Evolutionary conservation across 139 green algal genomes (phyloP), one percentile per base, ranked within the genome.

Genomic region (Closterium sp.): DNA sequence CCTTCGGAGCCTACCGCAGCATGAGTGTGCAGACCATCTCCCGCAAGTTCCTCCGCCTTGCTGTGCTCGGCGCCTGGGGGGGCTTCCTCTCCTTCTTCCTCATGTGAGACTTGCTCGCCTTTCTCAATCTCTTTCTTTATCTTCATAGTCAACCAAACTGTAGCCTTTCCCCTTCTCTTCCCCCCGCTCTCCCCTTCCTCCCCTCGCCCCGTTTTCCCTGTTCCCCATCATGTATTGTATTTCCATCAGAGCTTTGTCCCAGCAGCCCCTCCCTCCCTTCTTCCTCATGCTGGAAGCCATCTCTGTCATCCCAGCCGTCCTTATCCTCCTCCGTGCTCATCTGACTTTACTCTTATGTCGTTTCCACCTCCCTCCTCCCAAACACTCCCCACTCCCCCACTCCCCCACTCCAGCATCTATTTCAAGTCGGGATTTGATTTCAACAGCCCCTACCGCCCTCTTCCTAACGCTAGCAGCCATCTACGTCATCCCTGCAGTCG

Each of bases 1-100:
- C 28, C 24, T 86, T 27, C 24, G 90, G 90, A 2, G 79, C 79
- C 17, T 92, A 92, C 27, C 70, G 79, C 28, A 92, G 90, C 73
- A 92, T 92, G 90, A 88, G n/a, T 13, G 9, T 24, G 38, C 31
- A 38, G 24, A 70, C 27, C 22, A 45, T 91, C 24, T 28, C 84
- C 32, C 89, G 89, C 34, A 91, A 91, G 86, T n/a, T 24, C 24
- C 19, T 90, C 24, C 70, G 70, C 28, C 90, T 92, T 4, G 21
- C 84, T 17, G 22, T 88, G 34, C 30, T 45, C 9, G 89, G 24
- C 27, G 31, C 89, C 29, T 91, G 89, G 89, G 32, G 32, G 32
- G 3, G 3, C 32, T 38, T 38, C 2, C 32, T 3, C 32, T 7
- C 3, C 32, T 38, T 38, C 2, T 38, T 38, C 32, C 32, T 38